Conservation (phyloP, 2,329 filamentous ascomycete species). For the Emergomyces pasteurianus region DNA sequence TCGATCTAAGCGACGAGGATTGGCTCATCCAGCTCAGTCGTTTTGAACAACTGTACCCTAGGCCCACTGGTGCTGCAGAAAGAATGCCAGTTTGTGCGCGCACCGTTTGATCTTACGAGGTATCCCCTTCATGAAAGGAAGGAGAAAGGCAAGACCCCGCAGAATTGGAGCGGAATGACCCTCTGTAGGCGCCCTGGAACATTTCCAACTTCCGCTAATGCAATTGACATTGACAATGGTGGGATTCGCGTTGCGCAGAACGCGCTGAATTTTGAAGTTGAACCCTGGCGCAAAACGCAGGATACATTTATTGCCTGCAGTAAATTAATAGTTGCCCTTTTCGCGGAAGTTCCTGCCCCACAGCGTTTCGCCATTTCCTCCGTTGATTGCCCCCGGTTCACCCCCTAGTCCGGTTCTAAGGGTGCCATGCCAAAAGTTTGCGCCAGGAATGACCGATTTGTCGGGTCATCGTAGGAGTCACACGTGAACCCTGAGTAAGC, state of each 20-base stretch:
- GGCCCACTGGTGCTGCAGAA: constrained; percentile 14
- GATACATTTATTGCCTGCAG: not conserved
- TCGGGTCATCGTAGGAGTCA: not conserved
- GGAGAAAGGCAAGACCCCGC: constrained; percentile 14
- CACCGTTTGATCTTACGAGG: constrained; percentile 9
- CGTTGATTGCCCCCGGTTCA: not conserved
- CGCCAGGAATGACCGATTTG: not conserved
- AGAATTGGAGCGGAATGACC: constrained; percentile 16
- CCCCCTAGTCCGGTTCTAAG: not conserved
- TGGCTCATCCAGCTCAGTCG: constrained; percentile 13
- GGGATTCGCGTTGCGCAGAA: constrained; percentile 10
- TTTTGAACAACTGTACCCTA: constrained; percentile 8
- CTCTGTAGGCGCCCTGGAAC: constrained; percentile 4
- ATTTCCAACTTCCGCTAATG: constrained; percentile 12
- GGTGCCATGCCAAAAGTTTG: not conserved
- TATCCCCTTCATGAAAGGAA: constrained; percentile 5
- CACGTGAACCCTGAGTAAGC: too few species aligned
- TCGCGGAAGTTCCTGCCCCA: not conserved
- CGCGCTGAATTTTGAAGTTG: constrained; percentile 5
- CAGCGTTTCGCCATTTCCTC: not conserved
- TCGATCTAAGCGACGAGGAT: constrained; percentile 24
- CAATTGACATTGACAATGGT: constrained; percentile 8
- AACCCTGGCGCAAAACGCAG: constrained; percentile 1
- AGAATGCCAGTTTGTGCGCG: constrained; percentile 10
- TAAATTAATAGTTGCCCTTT: not conserved